Base-by-base conservation (phyloP, 495 filamentous ascomycete species). In the Parmelia sp. region DNA sequence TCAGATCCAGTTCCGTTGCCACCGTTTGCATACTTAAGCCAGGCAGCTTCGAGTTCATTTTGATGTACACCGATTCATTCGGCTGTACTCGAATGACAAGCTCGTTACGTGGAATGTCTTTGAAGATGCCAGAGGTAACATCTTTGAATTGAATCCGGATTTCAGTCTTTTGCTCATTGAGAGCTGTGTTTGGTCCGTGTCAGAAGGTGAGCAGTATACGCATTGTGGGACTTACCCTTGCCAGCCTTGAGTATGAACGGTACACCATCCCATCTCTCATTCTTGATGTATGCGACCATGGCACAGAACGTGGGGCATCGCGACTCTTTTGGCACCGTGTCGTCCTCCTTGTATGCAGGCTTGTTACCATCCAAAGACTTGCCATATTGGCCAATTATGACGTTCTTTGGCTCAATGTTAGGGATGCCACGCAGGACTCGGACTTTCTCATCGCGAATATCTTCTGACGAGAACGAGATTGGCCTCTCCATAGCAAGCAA, bases 131-230 rank as follows among this genome's bases (percentile, higher is more conserved):
- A 35, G 92, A 96, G 27, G 95, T 97, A 61, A 99, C 94, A 71
- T 99, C 95, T 79, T 92, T 93, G 85, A 96, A 99, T 75, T 99
- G 95, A 66, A 99, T 97, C 70, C 95, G 91, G 68, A 99, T 93
- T 78, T 99, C 95, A 39, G 95, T 97, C 86, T 99, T 99, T 76
- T 99, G 95, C 83, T 99, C 95, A 77, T 99, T 99, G 57, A 99
- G 80, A 61, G 94, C 94, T 84, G 62, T 40, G 31, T 17, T 39
- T 47, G 12, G 27, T 72, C 35, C 71, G 65, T 61, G 44, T 64
- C 47, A 21, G 25, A 8, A 27, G 29, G 29, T 0, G 39, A 42
- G 11, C 3, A n/a, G 21, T 17, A 45, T 17, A 61, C 8, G 1
- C 8, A 36, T 49, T 27, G 23, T 21, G n/a, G n/a, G n/a, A 57